Base-by-base conservation (phyloP, 306 rosid genomes). In the Quercus glauca region DNA sequence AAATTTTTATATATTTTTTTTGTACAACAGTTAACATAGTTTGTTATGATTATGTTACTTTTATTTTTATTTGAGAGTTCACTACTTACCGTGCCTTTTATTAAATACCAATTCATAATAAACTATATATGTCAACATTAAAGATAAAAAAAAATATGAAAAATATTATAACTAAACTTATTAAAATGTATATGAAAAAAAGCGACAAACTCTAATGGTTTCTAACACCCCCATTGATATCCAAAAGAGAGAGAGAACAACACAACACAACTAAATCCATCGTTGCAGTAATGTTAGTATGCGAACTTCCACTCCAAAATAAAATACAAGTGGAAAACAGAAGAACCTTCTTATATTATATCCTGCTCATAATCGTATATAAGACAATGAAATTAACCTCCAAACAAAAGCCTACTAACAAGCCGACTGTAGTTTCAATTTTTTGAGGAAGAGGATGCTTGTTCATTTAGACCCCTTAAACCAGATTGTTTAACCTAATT, bases 331-430 rank as follows among this genome's bases (percentile, higher is more conserved):
- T 18, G 51, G 71, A 31, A 28, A 67, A 21, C 58, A 19, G 31
- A 33, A 78, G 37, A 58, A 69, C 52, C 82, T 72, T 20, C 5
- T 55, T 7, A 56, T 11, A 20, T 26, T 3, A 65, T 17, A 33
- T 31, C 37, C 25, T 28, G n/a, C 21, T 23, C 53, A 4, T 5
- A 73, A 58, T 35, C 8, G 0, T 35, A 35, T 5, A 35, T 35
- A 5, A 33, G 29, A 68, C 43, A 72, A 64, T 23, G 73, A 67
- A 76, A n/a, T n/a, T n/a, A n/a, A 55, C 78, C 69, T 58, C 77
- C 67, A 41, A 74, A 68, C 52, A 71, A 76, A 85, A 71, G 6
- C 41, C 41, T 35, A 6, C 41, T 35, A 35, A 35, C 41, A 35
- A 35, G 41, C 9, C 77, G 71, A 79, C 70, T 58, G 20, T 6